These are phyloP conservation scores for Lachancea thermotolerans DNA, from an alignment of 805 yeast species.

Conservation along the genomic window DNA sequence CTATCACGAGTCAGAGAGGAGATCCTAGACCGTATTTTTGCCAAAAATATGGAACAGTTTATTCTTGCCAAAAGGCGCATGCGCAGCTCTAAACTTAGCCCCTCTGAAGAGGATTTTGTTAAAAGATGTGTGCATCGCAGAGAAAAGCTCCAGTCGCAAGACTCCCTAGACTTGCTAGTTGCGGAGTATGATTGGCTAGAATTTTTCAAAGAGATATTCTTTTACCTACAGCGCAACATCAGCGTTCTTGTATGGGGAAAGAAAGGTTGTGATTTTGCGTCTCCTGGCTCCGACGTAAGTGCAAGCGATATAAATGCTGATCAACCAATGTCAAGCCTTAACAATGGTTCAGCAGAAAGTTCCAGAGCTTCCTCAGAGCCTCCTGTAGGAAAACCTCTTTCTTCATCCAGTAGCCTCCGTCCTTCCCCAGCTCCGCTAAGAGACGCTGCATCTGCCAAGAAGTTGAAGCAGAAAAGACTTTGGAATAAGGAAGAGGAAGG, in stretches of 20 bases:
- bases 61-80: slow-evolving; percentile 22
- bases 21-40: slow-evolving; percentile 69
- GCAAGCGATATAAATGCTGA: background rate
- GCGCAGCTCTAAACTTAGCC: slow-evolving; percentile 39
- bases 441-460: slow-evolving; percentile 10
- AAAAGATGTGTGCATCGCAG: slow-evolving; percentile 67
- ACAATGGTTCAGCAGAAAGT: background rate
- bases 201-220: slow-evolving; percentile 72
- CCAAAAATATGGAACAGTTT: slow-evolving; percentile 45
- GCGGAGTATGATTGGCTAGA: slow-evolving; percentile 81
- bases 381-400: background rate
- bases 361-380: background rate
- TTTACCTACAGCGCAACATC: slow-evolving; percentile 68
- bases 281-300: background rate
- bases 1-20: slow-evolving; percentile 48
- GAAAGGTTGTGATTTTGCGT: slow-evolving; percentile 28
- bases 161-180: slow-evolving; percentile 46
- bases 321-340: background rate
- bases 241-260: slow-evolving; percentile 69
- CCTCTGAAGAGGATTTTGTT: slow-evolving; percentile 75
- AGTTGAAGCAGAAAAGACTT: slow-evolving; percentile 27
- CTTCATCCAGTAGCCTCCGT: background rate
- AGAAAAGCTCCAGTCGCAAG: slow-evolving; percentile 45
- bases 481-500: slow-evolving; percentile 90
- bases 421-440: background rate